These are phyloP conservation scores for Grigorovia jiainica DNA, from an alignment of 805 yeast genomes.

Conservation along the genomic window DNA sequence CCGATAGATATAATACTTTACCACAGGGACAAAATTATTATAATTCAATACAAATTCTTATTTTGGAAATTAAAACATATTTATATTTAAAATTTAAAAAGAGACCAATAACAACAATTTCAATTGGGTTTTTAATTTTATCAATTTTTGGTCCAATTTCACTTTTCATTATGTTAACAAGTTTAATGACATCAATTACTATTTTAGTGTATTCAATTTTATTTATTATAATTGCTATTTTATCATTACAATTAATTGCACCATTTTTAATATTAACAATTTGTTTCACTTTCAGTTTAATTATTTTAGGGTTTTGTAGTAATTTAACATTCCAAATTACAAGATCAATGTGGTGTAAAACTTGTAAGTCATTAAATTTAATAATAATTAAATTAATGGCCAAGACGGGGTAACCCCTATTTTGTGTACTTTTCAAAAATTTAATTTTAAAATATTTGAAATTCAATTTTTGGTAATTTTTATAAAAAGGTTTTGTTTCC, in stretches of 20 bases:
- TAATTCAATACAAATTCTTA: not conserved
- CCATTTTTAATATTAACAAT: constrained; percentile 23
- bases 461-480: no score
- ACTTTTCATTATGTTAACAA: constrained; percentile 12
- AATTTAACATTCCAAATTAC: constrained; percentile 21
- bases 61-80: constrained; percentile 1
- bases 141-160: constrained; percentile 4
- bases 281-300: constrained; percentile 22
- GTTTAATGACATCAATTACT: constrained; percentile 16
- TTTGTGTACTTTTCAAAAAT: no score
- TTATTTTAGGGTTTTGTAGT: constrained; percentile 23
- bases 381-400: constrained; percentile 12
- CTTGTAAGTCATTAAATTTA: constrained; percentile 12
- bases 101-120: constrained; percentile 17
- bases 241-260: constrained; percentile 19
- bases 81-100: constrained; percentile 9
- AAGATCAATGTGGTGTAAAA: constrained; percentile 15
- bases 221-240: constrained; percentile 15
- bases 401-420: constrained; percentile 2
- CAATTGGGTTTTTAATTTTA: constrained; percentile 4
- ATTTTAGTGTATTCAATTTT: constrained; percentile 17
- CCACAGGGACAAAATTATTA: not conserved
- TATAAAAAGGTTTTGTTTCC: no score
- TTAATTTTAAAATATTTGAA: not conserved
- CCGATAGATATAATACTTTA: not conserved